Percentiles rank a stretch among this genome's conserved stretches.
phyloP scores from a whole-genome alignment of 495 filamentous ascomycete species.

The Penicillium paradoxum region DNA sequence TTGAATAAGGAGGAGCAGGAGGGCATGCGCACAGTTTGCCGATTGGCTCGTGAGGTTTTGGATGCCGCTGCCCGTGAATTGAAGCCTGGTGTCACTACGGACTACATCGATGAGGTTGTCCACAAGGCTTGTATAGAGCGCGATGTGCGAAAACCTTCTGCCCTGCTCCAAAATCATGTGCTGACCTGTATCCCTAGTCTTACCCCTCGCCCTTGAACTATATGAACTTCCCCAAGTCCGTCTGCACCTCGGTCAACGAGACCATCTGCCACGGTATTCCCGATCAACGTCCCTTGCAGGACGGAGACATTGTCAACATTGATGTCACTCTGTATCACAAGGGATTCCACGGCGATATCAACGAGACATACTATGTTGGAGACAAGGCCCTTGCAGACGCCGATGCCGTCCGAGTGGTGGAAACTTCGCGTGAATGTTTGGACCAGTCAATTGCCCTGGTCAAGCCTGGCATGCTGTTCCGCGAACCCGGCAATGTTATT shows the following conservation, averaged over 20 bases:
- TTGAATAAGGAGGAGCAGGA: slow-evolving; percentile 73
- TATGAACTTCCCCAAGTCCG: slow-evolving; percentile 92
- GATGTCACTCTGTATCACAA: slow-evolving; percentile 85
- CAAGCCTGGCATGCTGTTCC: slow-evolving; percentile 81
- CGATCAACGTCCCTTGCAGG: slow-evolving; percentile 68
- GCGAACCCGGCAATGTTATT: slow-evolving; percentile 77
- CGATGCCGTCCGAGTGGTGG: slow-evolving; percentile 79
- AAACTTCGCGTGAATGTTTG: slow-evolving; percentile 74
- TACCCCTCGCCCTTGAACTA: slow-evolving; percentile 98
- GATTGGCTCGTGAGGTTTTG: slow-evolving; percentile 82
- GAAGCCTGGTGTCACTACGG: slow-evolving; percentile 87
- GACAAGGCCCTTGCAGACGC: slow-evolving; percentile 67
- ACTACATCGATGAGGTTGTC: slow-evolving; percentile 92
- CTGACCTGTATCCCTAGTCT: slow-evolving; percentile 53
- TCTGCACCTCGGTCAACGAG: slow-evolving; percentile 94
- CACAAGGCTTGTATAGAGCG: slow-evolving; percentile 94
- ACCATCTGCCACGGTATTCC: slow-evolving; percentile 94
- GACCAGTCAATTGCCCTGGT: slow-evolving; percentile 80
- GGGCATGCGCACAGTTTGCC: slow-evolving; percentile 91
- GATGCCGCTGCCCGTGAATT: slow-evolving; percentile 81
- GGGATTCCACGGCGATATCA: slow-evolving; percentile 83
- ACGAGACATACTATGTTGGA: slow-evolving; percentile 90
- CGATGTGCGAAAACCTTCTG: slow-evolving; percentile 56
- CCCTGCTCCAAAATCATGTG: slow-evolving; percentile 7
- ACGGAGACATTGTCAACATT: slow-evolving; percentile 87